These are phyloP conservation scores for Atkinsonella texensis DNA, from an alignment of 2,329 filamentous ascomycete genomes.

Conservation along the genomic window DNA sequence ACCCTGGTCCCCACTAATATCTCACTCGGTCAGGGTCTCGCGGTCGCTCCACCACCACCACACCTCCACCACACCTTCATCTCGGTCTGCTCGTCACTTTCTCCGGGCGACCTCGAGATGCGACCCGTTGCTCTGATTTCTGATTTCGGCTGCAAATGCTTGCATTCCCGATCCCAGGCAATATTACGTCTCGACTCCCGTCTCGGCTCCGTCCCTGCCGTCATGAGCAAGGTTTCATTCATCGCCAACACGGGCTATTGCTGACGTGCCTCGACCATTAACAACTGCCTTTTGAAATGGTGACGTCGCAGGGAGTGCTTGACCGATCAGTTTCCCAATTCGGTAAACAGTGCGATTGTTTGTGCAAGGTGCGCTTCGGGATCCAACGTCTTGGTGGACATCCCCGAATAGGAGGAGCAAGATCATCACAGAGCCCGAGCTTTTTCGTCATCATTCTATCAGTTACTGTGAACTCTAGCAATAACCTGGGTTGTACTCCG, in stretches of 20 bases:
- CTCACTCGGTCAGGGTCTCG: background rate
- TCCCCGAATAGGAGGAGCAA: background rate
- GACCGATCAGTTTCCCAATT: background rate
- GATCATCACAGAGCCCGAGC: background rate
- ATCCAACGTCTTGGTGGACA: background rate
- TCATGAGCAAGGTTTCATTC: background rate
- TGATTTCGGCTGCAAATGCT: background rate
- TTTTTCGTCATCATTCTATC: background rate
- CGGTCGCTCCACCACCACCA: background rate
- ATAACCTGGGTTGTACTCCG: background rate
- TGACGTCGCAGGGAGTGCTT: background rate
- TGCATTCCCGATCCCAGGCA: background rate
- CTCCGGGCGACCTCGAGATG: background rate
- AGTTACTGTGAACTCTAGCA: no score
- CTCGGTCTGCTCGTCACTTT: background rate
- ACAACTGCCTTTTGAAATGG: no score
- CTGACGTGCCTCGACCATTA: no score
- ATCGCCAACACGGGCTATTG: no score
- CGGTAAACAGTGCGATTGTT: constrained; percentile 7
- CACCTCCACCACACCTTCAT: background rate
- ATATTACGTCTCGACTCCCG: background rate
- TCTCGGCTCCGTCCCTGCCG: background rate
- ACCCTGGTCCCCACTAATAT: no score
- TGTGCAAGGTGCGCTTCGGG: background rate
- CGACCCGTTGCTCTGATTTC: background rate